Conservation (phyloP, 148 eudicot species). For the Talinum fruticosum region DNA sequence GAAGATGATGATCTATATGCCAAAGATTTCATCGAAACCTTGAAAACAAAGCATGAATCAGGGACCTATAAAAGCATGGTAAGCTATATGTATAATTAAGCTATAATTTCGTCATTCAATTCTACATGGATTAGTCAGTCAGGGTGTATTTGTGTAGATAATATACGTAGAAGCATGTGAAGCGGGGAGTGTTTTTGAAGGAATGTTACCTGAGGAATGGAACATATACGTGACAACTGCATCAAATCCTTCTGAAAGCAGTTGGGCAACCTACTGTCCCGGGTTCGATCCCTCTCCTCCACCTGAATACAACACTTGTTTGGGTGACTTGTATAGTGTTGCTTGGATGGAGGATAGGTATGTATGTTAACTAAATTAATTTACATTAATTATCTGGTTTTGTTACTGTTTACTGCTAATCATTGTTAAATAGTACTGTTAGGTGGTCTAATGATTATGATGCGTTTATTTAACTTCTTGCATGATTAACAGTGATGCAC, state of each 20-base stretch:
- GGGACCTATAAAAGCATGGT: slow-evolving; percentile 78
- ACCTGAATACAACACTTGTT: slow-evolving; percentile 51
- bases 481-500: slow-evolving; percentile 19
- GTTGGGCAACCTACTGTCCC: slow-evolving; percentile 80
- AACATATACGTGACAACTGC: slow-evolving; percentile 71
- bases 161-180: slow-evolving; percentile 81
- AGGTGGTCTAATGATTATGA: not conserved
- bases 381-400: no score
- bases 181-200: slow-evolving; percentile 73
- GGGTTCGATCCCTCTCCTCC: slow-evolving; percentile 65
- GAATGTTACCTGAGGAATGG: slow-evolving; percentile 47
- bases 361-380: not conserved
- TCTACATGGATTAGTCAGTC: no score
- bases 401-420: not conserved
- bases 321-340: slow-evolving; percentile 79
- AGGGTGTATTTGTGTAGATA: slow-evolving; percentile 34
- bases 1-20: slow-evolving; percentile 56
- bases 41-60: slow-evolving; percentile 56
- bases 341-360: slow-evolving; percentile 94
- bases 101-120: no score
- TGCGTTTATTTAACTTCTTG: not conserved
- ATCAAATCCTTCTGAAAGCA: slow-evolving; percentile 67
- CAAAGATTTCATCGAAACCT: slow-evolving; percentile 51
- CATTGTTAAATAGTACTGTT: not conserved
- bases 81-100: not conserved